Base-by-base conservation (phyloP, 2,329 filamentous ascomycete species). In the Ascochyta viciae-villosae region DNA sequence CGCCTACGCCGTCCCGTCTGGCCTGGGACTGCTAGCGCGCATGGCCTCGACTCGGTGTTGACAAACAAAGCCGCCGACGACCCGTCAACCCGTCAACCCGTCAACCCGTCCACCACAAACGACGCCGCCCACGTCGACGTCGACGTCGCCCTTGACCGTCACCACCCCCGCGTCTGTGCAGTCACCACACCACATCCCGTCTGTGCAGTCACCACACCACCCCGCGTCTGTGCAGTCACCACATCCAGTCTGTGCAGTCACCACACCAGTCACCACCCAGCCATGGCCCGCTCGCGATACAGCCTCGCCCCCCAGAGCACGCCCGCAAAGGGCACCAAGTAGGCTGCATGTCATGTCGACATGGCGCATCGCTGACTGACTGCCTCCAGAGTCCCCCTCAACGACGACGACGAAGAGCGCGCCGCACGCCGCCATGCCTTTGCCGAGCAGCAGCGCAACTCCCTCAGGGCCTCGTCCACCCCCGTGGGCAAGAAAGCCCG, bases 341-440 rank as follows among this genome's bases (percentile, higher is more conserved):
- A 46, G 24, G 26, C 15, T 12, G 15, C 16, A 16, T 16, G 6
- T 19, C 19, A 19, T 35, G 2, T n/a, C 22, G 1, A 12, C 8
- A 9, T 9, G 16, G 9, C 12, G 19, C 38, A 7, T 8, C 38
- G 6, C 50, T 65, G 45, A 63, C 48, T 26, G 24, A 19, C 19
- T 23, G 15, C 31, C 2, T 16, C 23, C 68, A 96, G 92, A 75
- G 96, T 99, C 57, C 93, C 95, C 33, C 86, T 99, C 61, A 98
- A 98, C 80, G 95, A 99, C 80, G 95, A 99, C 82, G 88, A 87
- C 58, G 87, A 89, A 67, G 95, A 99, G 79, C 96, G 96, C 77
- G 93, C 92, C 44, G 89, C 89, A 67, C 89, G 95, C 45, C 89
- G 95, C 70, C 91, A 96, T 78, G 92, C 91, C 66, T 45, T 55